Conservation (phyloP, 2,329 filamentous ascomycete genomes). For the Penicillium janthinellum region DNA sequence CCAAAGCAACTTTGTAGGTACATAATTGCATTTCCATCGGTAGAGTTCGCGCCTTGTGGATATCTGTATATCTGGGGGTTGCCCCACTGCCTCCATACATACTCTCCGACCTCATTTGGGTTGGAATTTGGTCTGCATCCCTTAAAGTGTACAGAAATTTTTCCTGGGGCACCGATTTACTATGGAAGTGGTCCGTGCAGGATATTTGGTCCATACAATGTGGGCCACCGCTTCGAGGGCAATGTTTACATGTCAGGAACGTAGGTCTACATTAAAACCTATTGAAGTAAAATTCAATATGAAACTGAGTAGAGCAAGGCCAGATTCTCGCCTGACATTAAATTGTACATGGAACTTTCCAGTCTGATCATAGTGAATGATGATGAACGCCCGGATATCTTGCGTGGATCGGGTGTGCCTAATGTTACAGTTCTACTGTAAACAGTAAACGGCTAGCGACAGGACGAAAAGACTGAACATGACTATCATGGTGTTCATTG, state of each 20-base stretch:
- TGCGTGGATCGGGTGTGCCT: no score
- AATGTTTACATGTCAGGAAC: not conserved
- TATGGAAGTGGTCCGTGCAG: constrained; percentile 8
- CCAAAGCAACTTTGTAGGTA: constrained; percentile 29
- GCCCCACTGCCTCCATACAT: not conserved
- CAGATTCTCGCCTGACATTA: no score
- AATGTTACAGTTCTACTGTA: no score
- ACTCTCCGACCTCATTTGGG: constrained; percentile 3
- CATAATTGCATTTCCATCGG: not conserved
- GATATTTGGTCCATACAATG: constrained; percentile 5
- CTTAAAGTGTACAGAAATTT: not conserved
- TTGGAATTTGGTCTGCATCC: not conserved
- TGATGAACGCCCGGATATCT: no score
- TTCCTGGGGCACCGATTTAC: constrained; percentile 4
- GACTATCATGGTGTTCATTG: no score
- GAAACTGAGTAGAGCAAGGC: no score
- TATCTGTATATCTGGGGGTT: not conserved
- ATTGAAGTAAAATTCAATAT: no score
- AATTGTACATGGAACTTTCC: no score
- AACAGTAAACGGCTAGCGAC: no score
- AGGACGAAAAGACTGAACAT: no score
- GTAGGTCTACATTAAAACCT: no score
- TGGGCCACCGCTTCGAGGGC: not conserved
- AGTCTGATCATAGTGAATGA: no score
- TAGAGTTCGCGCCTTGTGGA: not conserved